Base-by-base conservation (phyloP, 768 basidiomycete genomes). In the Goffeauzyma gilvescens region DNA sequence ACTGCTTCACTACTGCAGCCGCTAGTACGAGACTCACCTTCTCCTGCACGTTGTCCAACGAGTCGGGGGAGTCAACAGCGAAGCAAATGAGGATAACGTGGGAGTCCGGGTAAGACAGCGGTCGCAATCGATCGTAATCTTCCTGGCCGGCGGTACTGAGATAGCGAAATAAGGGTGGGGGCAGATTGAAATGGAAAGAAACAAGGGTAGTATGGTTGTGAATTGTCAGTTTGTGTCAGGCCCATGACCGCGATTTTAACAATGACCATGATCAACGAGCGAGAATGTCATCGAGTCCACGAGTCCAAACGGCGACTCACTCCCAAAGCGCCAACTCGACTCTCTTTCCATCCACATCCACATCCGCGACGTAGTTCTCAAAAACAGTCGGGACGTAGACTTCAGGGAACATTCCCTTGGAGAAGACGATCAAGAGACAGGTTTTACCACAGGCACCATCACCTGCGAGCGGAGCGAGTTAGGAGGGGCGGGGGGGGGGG, bases 41-140 rank as follows among this genome's bases (percentile, higher is more conserved):
- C 72, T 98, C 93, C 72, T 95, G 87, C 23, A 98, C 93, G 75
- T 98, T 98, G 68, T 93, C 93, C 51, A 98, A 72, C 37, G 89
- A 95, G 65, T 95, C 89, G 25, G 89, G 89, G 40, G 82, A 86
- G 71, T 98, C 93, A 54, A 96, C 78, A 32, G 93, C 87, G 66
- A 93, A 98, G 66, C 90, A 95, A 68, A 98, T 93, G 54, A 96
- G 75, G 69, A 98, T 96, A 66, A 98, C 89, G 64, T 98, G 89
- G n/a, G 86, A 89, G 69, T 96, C 90, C 44, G 90, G 90, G 69
- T 98, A 98, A 57, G 81, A 84, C 62, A 98, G 75, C 48, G 93
- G 93, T 44, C 93, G 76, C 54, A 98, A 83, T 57, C 90, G 83
- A 67, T 96, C 93, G 66, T 96, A 96, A 66, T 96, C 93, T 49